Conservation (phyloP, 2,329 filamentous ascomycete species). For the Trichoderma sp. region DNA sequence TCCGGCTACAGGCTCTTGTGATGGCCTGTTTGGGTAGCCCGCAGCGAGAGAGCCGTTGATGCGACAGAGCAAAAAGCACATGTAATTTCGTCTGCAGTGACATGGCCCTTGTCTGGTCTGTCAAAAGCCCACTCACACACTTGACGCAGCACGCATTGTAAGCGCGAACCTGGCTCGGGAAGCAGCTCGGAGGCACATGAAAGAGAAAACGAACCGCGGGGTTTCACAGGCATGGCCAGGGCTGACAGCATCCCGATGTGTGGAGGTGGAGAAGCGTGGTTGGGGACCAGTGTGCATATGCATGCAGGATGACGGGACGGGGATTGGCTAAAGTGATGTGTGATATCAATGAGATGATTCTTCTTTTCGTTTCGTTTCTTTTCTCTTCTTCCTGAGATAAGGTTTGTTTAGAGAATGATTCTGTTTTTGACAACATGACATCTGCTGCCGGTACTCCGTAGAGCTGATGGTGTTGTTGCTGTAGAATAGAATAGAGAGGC, state of each 20-base stretch:
- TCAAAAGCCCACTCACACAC: background rate
- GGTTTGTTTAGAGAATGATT: too few relatives aligned
- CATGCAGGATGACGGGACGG: constrained; percentile 7
- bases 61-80: background rate
- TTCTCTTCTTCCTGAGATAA: background rate
- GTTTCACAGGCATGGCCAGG: background rate
- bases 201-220: background rate
- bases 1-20: background rate
- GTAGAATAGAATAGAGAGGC: background rate
- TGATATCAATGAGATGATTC: background rate
- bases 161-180: background rate
- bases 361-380: background rate
- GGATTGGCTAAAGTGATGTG: background rate
- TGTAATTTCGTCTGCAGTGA: background rate
- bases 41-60: background rate
- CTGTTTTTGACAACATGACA: background rate
- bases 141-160: background rate
- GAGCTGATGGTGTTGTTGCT: background rate
- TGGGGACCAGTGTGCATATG: background rate
- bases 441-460: background rate
- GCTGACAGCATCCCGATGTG: constrained; percentile 4
- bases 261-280: constrained; percentile 7
- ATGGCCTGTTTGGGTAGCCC: background rate
- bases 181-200: background rate
- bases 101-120: background rate